Percentiles rank a stretch among this genome's conserved stretches.
These are phyloP conservation scores for Lagenidium sp. DNA, from an alignment of 352 stramenopile species.

Conservation along the genomic window DNA sequence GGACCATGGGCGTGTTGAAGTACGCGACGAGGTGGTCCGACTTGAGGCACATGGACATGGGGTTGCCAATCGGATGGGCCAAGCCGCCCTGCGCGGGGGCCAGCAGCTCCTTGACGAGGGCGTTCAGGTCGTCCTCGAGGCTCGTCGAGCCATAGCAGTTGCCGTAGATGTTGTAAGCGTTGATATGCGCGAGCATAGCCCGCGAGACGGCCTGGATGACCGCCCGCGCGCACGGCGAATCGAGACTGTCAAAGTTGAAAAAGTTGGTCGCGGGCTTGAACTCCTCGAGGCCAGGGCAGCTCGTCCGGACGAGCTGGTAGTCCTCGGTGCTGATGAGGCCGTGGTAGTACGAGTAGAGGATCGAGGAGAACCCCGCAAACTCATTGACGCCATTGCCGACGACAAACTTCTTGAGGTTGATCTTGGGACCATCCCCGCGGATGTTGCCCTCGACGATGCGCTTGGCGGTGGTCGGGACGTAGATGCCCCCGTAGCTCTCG, in stretches of 20 bases:
- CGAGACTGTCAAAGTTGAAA: constrained; percentile 5
- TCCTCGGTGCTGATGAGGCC: constrained; percentile 56
- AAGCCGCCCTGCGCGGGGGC: constrained; percentile 26
- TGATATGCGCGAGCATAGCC: constrained; percentile 37
- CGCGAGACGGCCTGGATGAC: constrained; percentile 19
- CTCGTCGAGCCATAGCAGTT: constrained; percentile 37
- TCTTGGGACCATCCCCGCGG: constrained; percentile 11
- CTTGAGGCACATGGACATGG: constrained; percentile 59
- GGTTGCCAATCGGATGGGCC: constrained; percentile 61
- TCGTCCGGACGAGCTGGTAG: constrained; percentile 44
- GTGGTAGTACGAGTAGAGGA: constrained; percentile 78
- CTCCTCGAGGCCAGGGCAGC: constrained; percentile 35
- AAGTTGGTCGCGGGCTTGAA: constrained; percentile 23
- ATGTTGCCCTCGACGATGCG: constrained; percentile 45
- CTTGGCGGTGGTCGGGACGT: constrained; percentile 52
- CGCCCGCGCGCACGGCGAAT: constrained; percentile 18
- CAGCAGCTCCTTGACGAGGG: constrained; percentile 32
- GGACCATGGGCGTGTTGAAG: constrained; percentile 60
- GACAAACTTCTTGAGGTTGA: constrained; percentile 86
- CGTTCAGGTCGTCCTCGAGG: constrained; percentile 31
- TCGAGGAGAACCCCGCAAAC: constrained; percentile 37
- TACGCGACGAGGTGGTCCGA: constrained; percentile 49
- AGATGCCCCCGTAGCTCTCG: constrained; percentile 75
- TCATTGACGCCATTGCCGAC: constrained; percentile 73
- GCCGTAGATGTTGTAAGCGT: constrained; percentile 65